phyloP scores from a whole-genome alignment of 2,329 filamentous ascomycete species.

The Talaromyces islandicus region DNA sequence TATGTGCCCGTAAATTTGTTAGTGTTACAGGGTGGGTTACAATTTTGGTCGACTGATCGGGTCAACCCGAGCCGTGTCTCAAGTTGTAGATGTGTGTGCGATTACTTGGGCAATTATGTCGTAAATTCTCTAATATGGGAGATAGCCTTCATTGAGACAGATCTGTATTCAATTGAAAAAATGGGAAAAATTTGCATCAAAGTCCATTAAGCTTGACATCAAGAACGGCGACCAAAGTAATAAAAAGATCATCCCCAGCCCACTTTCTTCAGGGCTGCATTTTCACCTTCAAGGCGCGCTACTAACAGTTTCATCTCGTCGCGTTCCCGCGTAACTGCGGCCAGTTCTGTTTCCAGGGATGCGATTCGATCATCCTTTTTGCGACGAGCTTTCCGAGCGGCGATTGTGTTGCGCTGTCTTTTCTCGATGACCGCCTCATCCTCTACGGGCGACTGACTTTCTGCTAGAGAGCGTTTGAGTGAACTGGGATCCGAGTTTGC shows the following conservation, averaged over 20 bases:
- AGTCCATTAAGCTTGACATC: background rate
- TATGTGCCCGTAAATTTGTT: too few species aligned
- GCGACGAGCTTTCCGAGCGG: conserved; percentile 66
- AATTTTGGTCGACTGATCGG: too few species aligned
- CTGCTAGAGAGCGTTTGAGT: background rate
- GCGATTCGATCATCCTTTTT: conserved; percentile 62
- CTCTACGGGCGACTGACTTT: background rate
- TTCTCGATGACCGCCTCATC: conserved; percentile 33
- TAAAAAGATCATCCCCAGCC: background rate
- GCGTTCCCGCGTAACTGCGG: conserved; percentile 54
- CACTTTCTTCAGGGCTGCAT: conserved; percentile 54
- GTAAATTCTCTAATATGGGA: background rate
- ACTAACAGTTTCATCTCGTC: conserved; percentile 59
- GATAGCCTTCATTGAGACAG: background rate
- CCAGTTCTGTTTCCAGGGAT: conserved; percentile 56
- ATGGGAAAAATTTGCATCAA: background rate
- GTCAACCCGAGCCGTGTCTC: too few species aligned
- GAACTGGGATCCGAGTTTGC: background rate
- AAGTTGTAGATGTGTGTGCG: too few species aligned
- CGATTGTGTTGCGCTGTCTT: conserved; percentile 63
- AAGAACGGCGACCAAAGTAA: background rate
- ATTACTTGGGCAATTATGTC: too few species aligned
- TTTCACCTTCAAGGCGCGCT: conserved; percentile 60
- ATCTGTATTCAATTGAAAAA: background rate
- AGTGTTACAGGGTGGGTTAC: too few species aligned